A percentile compares a stretch with the other conserved stretches of the same genome.
phyloP scores from a whole-genome alignment of 2,329 filamentous ascomycete genomes.

The Lasiodiplodia gonubiensis region DNA sequence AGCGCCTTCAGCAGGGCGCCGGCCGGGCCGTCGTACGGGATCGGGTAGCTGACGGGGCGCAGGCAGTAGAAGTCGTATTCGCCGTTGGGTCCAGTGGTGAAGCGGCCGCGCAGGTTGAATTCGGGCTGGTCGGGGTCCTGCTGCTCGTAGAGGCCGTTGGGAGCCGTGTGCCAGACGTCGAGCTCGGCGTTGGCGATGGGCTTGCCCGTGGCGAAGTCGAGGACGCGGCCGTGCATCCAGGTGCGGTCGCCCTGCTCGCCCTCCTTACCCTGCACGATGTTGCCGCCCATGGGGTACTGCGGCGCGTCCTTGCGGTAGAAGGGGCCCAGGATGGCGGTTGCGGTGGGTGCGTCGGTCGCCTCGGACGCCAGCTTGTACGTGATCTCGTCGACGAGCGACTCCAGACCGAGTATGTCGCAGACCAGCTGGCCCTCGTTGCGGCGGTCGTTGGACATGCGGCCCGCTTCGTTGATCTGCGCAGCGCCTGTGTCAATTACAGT shows the following conservation, averaged over 20 bases:
- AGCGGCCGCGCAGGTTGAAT: conserved; percentile 75
- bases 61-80: conserved; percentile 59
- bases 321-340: conserved; percentile 81
- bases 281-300: conserved; percentile 69
- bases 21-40: conserved; percentile 63
- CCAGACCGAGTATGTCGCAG: conserved; percentile 64
- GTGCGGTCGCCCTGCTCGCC: conserved; percentile 58
- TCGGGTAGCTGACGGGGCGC: conserved; percentile 56
- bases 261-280: conserved; percentile 62
- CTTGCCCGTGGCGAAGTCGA: conserved; percentile 64
- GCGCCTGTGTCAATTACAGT: neutral
- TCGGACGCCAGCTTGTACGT: conserved; percentile 69
- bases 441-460: conserved; percentile 66
- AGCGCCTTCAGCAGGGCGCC: conserved; percentile 63
- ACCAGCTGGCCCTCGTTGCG: conserved; percentile 68
- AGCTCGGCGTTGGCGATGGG: conserved; percentile 70
- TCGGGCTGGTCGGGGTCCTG: conserved; percentile 74
- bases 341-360: conserved; percentile 61
- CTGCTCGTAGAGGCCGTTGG: conserved; percentile 72
- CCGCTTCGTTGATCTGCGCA: conserved; percentile 62
- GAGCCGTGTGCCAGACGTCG: conserved; percentile 80
- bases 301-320: conserved; percentile 82
- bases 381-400: conserved; percentile 76
- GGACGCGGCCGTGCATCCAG: conserved; percentile 68
- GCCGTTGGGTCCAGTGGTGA: conserved; percentile 69